phyloP scores from a whole-genome alignment of 257 asterid genomes.

The Apocynum venetum region DNA sequence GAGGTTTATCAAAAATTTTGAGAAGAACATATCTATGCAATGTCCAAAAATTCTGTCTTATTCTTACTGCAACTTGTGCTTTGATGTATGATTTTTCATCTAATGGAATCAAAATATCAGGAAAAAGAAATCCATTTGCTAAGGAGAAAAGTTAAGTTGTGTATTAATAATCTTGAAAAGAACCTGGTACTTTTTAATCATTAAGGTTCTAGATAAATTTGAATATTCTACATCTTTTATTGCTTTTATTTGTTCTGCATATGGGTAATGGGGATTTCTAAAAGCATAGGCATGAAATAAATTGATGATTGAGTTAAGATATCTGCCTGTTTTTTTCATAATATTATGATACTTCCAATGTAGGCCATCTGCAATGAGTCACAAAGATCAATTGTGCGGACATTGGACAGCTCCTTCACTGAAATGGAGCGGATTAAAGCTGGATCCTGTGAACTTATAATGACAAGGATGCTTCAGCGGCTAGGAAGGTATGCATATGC shows the following conservation, averaged over 20 bases:
- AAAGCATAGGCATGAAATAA: background rate
- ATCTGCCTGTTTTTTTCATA: background rate
- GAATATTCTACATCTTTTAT: background rate
- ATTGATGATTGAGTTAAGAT: background rate
- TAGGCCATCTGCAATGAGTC: constrained; percentile 65
- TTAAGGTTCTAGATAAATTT: background rate
- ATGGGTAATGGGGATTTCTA: background rate
- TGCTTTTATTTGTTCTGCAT: background rate
- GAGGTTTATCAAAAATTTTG: background rate
- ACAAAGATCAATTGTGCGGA: constrained; percentile 49
- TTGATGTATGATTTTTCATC: background rate
- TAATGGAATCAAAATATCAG: background rate
- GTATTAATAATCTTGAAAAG: background rate
- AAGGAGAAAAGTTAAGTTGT: background rate
- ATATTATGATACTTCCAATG: constrained; percentile 10
- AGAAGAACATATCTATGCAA: background rate
- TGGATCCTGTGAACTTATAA: constrained; percentile 72
- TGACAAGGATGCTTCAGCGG: constrained; percentile 78
- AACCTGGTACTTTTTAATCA: background rate
- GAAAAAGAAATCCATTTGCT: background rate
- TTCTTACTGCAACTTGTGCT: background rate
- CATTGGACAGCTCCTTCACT: constrained; percentile 55
- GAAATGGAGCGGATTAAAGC: constrained; percentile 79
- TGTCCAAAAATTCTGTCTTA: background rate
- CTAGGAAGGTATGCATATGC: constrained; percentile 58